These are phyloP conservation scores for Alternaria longipes DNA, from an alignment of 2,329 filamentous ascomycete species.

Conservation along the genomic window DNA sequence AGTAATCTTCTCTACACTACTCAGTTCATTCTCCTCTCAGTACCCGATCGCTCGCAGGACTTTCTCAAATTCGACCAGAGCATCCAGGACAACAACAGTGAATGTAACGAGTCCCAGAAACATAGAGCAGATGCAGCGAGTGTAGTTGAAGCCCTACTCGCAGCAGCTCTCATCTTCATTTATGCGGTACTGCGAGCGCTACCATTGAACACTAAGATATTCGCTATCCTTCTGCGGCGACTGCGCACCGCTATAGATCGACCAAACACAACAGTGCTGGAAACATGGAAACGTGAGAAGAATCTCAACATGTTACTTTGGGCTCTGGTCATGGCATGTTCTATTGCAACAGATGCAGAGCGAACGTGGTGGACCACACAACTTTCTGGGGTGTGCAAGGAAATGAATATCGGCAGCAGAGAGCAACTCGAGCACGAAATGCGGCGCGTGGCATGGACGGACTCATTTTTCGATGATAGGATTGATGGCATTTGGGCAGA, in stretches of 20 bases:
- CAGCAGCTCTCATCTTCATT: conserved; percentile 35
- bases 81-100: neutral
- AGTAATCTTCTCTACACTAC: conserved; percentile 37
- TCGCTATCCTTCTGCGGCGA: conserved; percentile 8
- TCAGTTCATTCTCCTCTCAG: conserved; percentile 30
- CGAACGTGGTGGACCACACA: conserved; percentile 29
- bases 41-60: conserved; percentile 30
- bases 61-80: conserved; percentile 26
- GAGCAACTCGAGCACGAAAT: conserved; percentile 22
- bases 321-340: conserved; percentile 30
- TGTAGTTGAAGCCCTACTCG: conserved; percentile 26
- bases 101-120: conserved; percentile 4
- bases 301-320: conserved; percentile 35
- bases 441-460: conserved; percentile 35
- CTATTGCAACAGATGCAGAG: conserved; percentile 13
- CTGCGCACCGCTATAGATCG: conserved; percentile 9
- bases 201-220: conserved; percentile 32
- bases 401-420: neutral
- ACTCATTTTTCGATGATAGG: conserved; percentile 24
- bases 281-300: conserved; percentile 25
- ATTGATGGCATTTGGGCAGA: conserved; percentile 18
- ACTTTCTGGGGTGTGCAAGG: conserved; percentile 22
- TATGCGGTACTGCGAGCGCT: conserved; percentile 33
- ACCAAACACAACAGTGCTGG: neutral
- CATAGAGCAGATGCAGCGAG: conserved; percentile 28